Base-by-base conservation (phyloP, 306 rosid genomes). In the Dryas drummondii region DNA sequence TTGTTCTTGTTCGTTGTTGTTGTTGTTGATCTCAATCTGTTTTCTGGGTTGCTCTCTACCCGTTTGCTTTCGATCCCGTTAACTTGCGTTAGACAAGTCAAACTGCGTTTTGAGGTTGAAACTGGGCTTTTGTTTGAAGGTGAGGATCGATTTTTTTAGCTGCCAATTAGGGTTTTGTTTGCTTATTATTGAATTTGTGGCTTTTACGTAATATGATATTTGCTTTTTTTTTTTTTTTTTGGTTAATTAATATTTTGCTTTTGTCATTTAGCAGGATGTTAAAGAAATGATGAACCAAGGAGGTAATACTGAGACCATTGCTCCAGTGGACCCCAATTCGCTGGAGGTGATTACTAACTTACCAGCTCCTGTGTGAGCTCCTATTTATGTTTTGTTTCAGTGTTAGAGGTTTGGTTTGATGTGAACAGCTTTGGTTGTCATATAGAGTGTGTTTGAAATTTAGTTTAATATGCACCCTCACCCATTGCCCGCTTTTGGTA, bases 221-320 rank as follows among this genome's bases (percentile, higher is more conserved):
- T 66, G 57, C 5, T 53, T 53, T 4, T 53, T 0, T 16, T 53
- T 53, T 4, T 53, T 0, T 47, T 46, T 15, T 4, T 78, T 15
- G 58, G 65, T 51, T 75, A 26, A 54, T 71, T 52, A 44, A 37
- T 42, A 56, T 70, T 57, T 69, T 79, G 50, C 64, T 76, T 32
- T 77, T 61, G 15, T 59, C 42, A 37, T 17, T 40, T 56, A 76
- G 57, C 71, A 84, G 94, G 85, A 81, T 91, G 85, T 77, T 80
- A 57, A 68, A 74, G 71, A 76, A 72, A 90, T 77, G 93, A 84
- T 91, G 80, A 94, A 90, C 51, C 96, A 91, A 85, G 96, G 91
- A 82, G 85, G 86, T 76, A 83, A 82, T 76, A 84, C 91, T 17
- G 97, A 90, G 88, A 86, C 93, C 79, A 75, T 94, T 65, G 79